A percentile compares a stretch with the other conserved stretches of the same genome.
phyloP scores from a whole-genome alignment of 179 eudicot species.

The Vitellaria paradoxa region DNA sequence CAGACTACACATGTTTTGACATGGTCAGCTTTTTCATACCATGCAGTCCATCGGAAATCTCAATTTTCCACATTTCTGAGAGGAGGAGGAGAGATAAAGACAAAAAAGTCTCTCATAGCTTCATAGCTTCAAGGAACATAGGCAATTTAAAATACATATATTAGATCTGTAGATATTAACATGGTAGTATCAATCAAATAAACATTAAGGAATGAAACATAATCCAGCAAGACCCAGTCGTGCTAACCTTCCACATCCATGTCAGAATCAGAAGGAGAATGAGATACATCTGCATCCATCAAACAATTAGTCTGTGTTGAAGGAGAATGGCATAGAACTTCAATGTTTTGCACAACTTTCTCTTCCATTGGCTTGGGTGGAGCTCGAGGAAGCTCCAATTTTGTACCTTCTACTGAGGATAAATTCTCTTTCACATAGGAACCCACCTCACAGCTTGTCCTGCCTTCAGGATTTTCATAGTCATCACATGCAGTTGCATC shows the following conservation, averaged over 20 bases:
- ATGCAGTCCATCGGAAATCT: neutral
- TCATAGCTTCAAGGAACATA: neutral
- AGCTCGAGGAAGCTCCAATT: conserved; percentile 39
- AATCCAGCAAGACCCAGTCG: conserved; percentile 6
- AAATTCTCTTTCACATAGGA: conserved; percentile 16
- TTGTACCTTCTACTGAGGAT: conserved; percentile 13
- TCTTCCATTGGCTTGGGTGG: conserved; percentile 60
- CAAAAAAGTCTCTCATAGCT: neutral
- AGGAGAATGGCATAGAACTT: conserved; percentile 42
- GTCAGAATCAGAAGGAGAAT: conserved; percentile 77
- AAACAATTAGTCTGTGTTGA: conserved; percentile 18
- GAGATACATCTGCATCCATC: conserved; percentile 27
- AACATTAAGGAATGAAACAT: neutral
- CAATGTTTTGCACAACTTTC: conserved; percentile 43
- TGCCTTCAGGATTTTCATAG: conserved; percentile 8
- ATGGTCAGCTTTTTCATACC: neutral
- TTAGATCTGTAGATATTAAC: conserved; percentile 4
- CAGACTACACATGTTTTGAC: neutral
- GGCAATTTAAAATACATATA: neutral
- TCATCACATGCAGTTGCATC: conserved; percentile 18
- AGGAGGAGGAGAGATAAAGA: neutral
- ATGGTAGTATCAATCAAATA: conserved; percentile 1
- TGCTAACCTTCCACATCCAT: conserved; percentile 96
- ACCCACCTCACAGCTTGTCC: conserved; percentile 1
- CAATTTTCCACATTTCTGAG: neutral